phyloP scores from a whole-genome alignment of 169 alveolate genomes.

The Cryptosporidium canis region DNA sequence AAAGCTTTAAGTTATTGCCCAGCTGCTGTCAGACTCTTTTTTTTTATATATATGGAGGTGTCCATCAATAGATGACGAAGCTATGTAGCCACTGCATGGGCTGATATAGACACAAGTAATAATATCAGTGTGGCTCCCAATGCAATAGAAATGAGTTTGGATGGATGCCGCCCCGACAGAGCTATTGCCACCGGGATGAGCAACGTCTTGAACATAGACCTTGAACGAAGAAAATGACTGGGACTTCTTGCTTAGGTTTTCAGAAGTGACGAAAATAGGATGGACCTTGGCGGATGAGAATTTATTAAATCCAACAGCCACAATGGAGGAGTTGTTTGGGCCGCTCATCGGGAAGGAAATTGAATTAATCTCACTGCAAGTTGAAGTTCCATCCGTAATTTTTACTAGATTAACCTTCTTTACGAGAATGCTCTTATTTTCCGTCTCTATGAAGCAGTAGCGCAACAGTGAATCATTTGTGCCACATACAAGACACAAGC shows the following conservation, averaged over 20 bases:
- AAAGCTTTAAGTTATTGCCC: background rate
- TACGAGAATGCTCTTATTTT: background rate
- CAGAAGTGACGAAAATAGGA: constrained; percentile 58
- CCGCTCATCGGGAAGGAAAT: constrained; percentile 2
- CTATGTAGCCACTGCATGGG: constrained; percentile 35
- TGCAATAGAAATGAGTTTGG: constrained; percentile 11
- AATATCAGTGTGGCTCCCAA: constrained; percentile 31
- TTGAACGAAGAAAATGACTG: constrained; percentile 67
- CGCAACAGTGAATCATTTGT: constrained; percentile 58
- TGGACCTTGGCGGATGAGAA: constrained; percentile 51
- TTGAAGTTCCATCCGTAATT: constrained; percentile 57
- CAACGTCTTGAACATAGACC: constrained; percentile 47
- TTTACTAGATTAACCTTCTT: constrained; percentile 46
- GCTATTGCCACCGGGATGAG: background rate
- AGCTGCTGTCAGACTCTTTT: background rate
- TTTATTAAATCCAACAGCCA: constrained; percentile 37
- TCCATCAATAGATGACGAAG: constrained; percentile 50
- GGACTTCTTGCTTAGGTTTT: constrained; percentile 1
- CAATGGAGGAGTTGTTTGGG: background rate
- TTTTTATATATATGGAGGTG: constrained; percentile 43
- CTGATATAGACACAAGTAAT: constrained; percentile 38
- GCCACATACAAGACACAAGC: constrained; percentile 68
- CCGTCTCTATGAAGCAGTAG: constrained; percentile 59
- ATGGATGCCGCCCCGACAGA: background rate
- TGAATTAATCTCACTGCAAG: constrained; percentile 49